phyloP scores from a whole-genome alignment of 257 asterid genomes.

The Ballota nigra region DNA sequence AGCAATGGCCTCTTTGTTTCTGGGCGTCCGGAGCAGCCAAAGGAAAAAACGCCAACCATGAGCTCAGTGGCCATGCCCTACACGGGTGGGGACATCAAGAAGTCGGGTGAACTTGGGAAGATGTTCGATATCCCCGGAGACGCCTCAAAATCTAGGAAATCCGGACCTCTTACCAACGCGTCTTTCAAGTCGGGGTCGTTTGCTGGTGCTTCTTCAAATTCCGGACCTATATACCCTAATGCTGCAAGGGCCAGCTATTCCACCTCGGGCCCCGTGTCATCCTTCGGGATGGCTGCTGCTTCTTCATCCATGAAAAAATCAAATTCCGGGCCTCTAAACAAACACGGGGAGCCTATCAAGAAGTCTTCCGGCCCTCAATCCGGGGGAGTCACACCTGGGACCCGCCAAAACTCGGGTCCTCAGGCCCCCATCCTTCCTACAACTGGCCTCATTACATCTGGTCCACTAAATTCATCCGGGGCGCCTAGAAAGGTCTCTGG shows the following conservation, averaged over 20 bases:
- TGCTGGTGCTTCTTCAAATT: slow-evolving; percentile 62
- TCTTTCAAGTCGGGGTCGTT: slow-evolving; percentile 64
- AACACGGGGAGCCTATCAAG: slow-evolving; percentile 88
- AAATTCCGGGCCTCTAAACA: slow-evolving; percentile 77
- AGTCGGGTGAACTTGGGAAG: slow-evolving; percentile 91
- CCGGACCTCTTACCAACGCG: slow-evolving; percentile 68
- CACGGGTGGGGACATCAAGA: slow-evolving; percentile 92
- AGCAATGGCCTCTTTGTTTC: slow-evolving; percentile 90
- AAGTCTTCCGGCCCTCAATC: slow-evolving; percentile 89
- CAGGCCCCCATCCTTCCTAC: slow-evolving; percentile 76
- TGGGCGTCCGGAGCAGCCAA: slow-evolving; percentile 89
- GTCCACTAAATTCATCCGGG: slow-evolving; percentile 76
- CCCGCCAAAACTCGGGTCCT: slow-evolving; percentile 86
- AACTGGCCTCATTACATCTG: slow-evolving; percentile 90
- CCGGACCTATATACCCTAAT: slow-evolving; percentile 65
- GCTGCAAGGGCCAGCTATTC: slow-evolving; percentile 75
- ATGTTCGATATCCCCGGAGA: slow-evolving; percentile 89
- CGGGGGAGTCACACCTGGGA: slow-evolving; percentile 64
- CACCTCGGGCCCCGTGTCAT: slow-evolving; percentile 74
- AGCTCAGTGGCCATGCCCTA: slow-evolving; percentile 86
- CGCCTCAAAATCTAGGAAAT: slow-evolving; percentile 74
- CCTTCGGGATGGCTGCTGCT: slow-evolving; percentile 56
- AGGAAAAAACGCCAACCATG: slow-evolving; percentile 70
- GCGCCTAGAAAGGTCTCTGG: slow-evolving; percentile 81
- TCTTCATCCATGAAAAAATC: slow-evolving; percentile 63